A percentile compares a stretch with the other conserved stretches of the same genome.
Conservation (phyloP, 1,284 basidiomycete species). For the Ceratobasidium sp. region DNA sequence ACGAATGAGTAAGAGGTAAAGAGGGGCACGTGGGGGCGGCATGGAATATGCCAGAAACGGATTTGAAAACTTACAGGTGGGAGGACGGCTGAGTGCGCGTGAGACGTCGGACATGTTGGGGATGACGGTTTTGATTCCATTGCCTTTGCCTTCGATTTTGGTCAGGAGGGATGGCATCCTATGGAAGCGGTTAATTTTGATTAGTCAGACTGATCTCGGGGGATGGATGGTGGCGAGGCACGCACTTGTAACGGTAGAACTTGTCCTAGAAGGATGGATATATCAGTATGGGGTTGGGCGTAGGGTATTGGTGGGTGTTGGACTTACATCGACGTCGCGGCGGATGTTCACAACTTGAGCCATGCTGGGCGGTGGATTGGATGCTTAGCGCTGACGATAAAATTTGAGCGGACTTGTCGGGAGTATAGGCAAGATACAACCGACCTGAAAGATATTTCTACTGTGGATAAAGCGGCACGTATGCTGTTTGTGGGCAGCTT, state of each 20-base stretch:
- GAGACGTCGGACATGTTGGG: conserved; percentile 99
- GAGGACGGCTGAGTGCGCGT: conserved; percentile 93
- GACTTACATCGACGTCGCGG: conserved; percentile 88
- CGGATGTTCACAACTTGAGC: conserved; percentile 95
- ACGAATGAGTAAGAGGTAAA: neutral
- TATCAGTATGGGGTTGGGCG: conserved; percentile 13
- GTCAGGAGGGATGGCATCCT: conserved; percentile 96
- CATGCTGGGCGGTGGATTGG: conserved; percentile 75
- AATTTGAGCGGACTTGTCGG: neutral
- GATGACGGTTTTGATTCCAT: conserved; percentile 99
- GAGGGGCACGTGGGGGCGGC: conserved; percentile 27
- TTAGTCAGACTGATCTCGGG: conserved; percentile 32
- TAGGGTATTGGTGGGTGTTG: conserved; percentile 49
- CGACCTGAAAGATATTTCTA: conserved; percentile 36
- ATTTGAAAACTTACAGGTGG: conserved; percentile 68
- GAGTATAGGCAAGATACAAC: neutral
- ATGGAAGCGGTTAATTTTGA: conserved; percentile 47
- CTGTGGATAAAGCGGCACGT: conserved; percentile 44
- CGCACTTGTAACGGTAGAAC: conserved; percentile 88
- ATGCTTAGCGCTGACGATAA: conserved; percentile 32
- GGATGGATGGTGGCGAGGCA: conserved; percentile 46
- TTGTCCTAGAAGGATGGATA: conserved; percentile 66
- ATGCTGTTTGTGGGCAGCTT: conserved; percentile 42
- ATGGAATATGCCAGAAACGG: conserved; percentile 13
- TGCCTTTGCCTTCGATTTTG: conserved; percentile 99